Conservation (phyloP, 495 filamentous ascomycete species). For the Sordaria brevicollis region DNA sequence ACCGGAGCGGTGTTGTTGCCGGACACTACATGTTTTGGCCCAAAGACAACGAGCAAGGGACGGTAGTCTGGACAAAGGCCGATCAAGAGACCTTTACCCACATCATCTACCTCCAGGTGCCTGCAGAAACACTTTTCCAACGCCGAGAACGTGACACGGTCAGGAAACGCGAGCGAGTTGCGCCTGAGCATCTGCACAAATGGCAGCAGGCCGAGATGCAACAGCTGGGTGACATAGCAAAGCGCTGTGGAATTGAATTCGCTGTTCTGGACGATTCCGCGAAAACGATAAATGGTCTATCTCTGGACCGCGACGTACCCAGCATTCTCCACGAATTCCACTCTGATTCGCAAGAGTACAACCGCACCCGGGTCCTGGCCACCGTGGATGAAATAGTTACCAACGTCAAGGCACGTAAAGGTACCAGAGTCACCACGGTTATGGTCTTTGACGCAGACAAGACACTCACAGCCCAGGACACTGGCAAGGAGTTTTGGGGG, state of each 20-base stretch:
- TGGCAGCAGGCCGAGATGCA: conserved; percentile 46
- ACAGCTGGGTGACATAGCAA: conserved; percentile 40
- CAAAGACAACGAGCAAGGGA: conserved; percentile 23
- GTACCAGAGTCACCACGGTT: conserved; percentile 19
- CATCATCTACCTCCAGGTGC: conserved; percentile 49
- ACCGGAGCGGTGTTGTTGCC: conserved; percentile 40
- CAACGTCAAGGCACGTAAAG: background rate
- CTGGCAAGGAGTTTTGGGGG: conserved; percentile 45
- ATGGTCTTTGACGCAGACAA: conserved; percentile 51
- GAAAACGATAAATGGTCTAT: background rate
- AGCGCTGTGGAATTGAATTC: conserved; percentile 39
- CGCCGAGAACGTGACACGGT: conserved; percentile 30
- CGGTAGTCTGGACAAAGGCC: conserved; percentile 30
- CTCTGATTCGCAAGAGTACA: conserved; percentile 29
- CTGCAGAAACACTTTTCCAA: conserved; percentile 21
- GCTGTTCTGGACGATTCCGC: conserved; percentile 7
- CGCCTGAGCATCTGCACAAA: conserved; percentile 30
- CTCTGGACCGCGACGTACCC: conserved; percentile 10
- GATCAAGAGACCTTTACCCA: conserved; percentile 48
- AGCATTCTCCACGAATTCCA: conserved; percentile 30
- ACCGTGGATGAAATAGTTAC: conserved; percentile 31
- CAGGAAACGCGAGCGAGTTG: conserved; percentile 25
- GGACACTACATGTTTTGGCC: conserved; percentile 55
- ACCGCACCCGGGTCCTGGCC: conserved; percentile 10
- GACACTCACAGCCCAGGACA: conserved; percentile 46